These are phyloP conservation scores for Iris pallida DNA, from an alignment of 116 monocot genomes.

Conservation along the genomic window DNA sequence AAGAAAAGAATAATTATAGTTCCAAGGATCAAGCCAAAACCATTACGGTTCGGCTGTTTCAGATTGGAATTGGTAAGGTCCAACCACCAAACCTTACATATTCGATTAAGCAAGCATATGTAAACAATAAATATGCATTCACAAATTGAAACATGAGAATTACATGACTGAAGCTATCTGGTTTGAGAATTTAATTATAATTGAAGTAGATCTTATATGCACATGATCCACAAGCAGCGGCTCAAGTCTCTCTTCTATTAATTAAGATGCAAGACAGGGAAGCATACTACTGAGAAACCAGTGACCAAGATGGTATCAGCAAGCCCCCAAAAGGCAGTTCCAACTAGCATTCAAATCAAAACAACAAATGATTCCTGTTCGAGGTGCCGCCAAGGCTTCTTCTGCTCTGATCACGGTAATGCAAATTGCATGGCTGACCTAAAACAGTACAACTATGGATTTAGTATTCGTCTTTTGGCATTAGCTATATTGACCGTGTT, in stretches of 20 bases:
- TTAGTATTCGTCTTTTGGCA: not conserved
- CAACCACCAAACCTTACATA: too few species aligned
- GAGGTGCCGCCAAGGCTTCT: conserved; percentile 92
- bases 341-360: conserved; percentile 20
- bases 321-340: conserved; percentile 36
- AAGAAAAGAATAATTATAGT: too few species aligned
- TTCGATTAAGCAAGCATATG: too few species aligned
- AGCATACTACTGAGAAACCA: conserved; percentile 89
- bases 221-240: not conserved
- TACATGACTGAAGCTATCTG: too few species aligned
- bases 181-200: not conserved
- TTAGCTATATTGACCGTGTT: not conserved
- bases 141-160: too few species aligned
- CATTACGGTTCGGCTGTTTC: too few species aligned
- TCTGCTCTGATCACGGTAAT: conserved; percentile 84
- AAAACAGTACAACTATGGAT: not conserved
- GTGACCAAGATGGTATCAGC: conserved; percentile 29
- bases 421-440: not conserved
- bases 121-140: too few species aligned
- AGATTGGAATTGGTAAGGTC: too few species aligned
- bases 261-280: conserved; percentile 81
- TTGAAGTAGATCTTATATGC: not conserved
- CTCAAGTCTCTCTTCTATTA: conserved; percentile 17
- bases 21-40: too few species aligned
- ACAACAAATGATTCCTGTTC: conserved; percentile 49